phyloP scores from a whole-genome alignment of 129 eudicot species.

The Mikania micrantha region DNA sequence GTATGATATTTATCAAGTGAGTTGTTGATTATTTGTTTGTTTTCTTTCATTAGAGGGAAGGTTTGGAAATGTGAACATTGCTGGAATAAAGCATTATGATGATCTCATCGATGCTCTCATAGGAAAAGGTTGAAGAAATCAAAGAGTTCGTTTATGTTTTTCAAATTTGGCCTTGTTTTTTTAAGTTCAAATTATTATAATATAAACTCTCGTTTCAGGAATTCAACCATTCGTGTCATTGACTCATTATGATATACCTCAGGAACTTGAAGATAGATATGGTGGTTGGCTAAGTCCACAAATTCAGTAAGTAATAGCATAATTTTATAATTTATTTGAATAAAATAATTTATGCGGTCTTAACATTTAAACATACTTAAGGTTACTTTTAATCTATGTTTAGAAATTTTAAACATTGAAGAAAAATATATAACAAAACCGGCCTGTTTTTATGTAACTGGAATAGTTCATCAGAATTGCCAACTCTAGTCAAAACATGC shows the following conservation, averaged over 20 bases:
- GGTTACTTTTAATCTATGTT: not conserved
- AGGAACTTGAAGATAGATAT: slow-evolving; percentile 73
- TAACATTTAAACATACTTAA: not conserved
- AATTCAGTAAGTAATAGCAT: slow-evolving; percentile 29
- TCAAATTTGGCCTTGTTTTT: not conserved
- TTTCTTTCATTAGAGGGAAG: slow-evolving; percentile 46
- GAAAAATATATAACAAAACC: not conserved
- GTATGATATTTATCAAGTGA: not conserved
- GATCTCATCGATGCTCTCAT: slow-evolving; percentile 59
- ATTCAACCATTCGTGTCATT: slow-evolving; percentile 74
- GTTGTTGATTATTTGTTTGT: not conserved
- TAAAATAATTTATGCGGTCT: not conserved
- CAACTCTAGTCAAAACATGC: no score
- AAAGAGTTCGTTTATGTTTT: not conserved
- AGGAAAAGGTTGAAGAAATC: slow-evolving; percentile 36
- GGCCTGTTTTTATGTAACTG: not conserved
- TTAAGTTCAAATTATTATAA: not conserved
- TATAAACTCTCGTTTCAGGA: slow-evolving; percentile 30
- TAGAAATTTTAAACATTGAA: not conserved
- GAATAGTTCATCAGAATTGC: no score
- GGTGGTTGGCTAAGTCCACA: slow-evolving; percentile 72
- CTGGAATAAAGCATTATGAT: slow-evolving; percentile 60
- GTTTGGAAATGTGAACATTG: slow-evolving; percentile 53
- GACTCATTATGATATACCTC: slow-evolving; percentile 70
- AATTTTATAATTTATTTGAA: not conserved